A percentile compares a stretch with the other conserved stretches of the same genome.
Evolutionary conservation across 257 asterid species (phyloP).

Genomic region (Petunia axillaris): DNA sequence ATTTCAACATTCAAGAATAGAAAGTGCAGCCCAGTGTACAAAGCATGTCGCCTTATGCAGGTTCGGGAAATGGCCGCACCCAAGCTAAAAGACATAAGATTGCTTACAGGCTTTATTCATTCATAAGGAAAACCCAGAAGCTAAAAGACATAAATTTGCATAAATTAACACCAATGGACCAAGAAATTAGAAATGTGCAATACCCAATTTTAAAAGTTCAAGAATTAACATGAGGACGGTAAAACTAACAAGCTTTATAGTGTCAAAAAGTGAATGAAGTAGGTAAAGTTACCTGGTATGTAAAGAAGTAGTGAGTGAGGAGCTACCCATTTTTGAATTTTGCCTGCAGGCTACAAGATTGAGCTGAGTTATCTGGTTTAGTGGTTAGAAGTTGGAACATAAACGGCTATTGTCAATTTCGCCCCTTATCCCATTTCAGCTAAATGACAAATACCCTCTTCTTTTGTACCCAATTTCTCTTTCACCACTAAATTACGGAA

Average conservation of each 20-base stretch:
- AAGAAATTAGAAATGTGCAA: neutral
- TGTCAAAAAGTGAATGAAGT: neutral
- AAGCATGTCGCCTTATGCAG: no score
- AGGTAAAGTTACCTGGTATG: neutral
- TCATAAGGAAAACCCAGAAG: neutral
- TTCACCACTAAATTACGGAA: neutral
- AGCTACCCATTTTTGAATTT: constrained; percentile 9
- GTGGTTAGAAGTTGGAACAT: neutral
- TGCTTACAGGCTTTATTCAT: neutral
- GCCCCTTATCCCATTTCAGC: constrained; percentile 12
- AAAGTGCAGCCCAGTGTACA: no score
- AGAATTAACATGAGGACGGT: neutral
- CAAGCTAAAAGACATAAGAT: no score
- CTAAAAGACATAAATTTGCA: constrained; percentile 11
- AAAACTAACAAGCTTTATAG: neutral
- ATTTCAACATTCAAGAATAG: constrained; percentile 17
- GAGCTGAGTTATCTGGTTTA: neutral
- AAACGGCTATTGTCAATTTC: neutral
- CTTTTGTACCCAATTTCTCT: neutral
- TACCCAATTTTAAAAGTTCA: constrained; percentile 11
- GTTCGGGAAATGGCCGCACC: no score
- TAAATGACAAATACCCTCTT: neutral
- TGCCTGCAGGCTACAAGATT: neutral
- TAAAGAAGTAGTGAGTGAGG: constrained; percentile 10
- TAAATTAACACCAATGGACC: neutral